phyloP scores from a whole-genome alignment of 495 filamentous ascomycete species.

The Bryoglossum gracile region DNA sequence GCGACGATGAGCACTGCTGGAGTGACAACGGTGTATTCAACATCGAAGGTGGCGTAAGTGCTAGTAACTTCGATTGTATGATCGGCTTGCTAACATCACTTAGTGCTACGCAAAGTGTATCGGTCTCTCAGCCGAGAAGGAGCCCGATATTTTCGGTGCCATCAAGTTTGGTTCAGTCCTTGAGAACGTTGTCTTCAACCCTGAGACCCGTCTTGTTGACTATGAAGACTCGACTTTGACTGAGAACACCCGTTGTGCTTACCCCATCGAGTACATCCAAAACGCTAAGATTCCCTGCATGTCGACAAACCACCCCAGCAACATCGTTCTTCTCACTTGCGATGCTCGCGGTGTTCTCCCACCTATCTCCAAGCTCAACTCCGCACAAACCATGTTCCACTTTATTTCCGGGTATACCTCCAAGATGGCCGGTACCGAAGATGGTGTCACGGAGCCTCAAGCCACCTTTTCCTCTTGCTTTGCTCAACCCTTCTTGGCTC shows the following conservation, averaged over 20 bases:
- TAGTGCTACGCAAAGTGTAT: constrained; percentile 97
- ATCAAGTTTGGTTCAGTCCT: constrained; percentile 96
- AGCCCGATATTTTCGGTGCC: constrained; percentile 95
- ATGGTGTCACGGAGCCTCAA: constrained; percentile 92
- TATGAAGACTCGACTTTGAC: constrained; percentile 93
- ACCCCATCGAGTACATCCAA: constrained; percentile 96
- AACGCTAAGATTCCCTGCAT: constrained; percentile 98
- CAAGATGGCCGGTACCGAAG: constrained; percentile 99
- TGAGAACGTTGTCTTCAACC: constrained; percentile 98
- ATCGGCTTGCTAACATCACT: constrained; percentile 6
- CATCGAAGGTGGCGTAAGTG: constrained; percentile 76
- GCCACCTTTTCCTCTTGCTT: constrained; percentile 99
- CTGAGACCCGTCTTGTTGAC: constrained; percentile 78
- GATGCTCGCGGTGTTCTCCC: constrained; percentile 96
- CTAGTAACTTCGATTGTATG: background rate
- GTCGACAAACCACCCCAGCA: constrained; percentile 78
- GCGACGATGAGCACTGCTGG: constrained; percentile 99
- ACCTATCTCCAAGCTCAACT: constrained; percentile 94
- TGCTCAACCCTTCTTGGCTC: constrained; percentile 96
- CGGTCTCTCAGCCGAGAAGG: constrained; percentile 95
- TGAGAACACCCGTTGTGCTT: constrained; percentile 96
- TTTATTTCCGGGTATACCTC: constrained; percentile 99
- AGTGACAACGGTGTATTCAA: constrained; percentile 96
- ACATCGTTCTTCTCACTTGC: constrained; percentile 97
- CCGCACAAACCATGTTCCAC: constrained; percentile 99